Evolutionary conservation across 257 asterid species (phyloP), one percentile per base, ranked within the genome.

Genomic region (Nicotiana sylvestris): DNA sequence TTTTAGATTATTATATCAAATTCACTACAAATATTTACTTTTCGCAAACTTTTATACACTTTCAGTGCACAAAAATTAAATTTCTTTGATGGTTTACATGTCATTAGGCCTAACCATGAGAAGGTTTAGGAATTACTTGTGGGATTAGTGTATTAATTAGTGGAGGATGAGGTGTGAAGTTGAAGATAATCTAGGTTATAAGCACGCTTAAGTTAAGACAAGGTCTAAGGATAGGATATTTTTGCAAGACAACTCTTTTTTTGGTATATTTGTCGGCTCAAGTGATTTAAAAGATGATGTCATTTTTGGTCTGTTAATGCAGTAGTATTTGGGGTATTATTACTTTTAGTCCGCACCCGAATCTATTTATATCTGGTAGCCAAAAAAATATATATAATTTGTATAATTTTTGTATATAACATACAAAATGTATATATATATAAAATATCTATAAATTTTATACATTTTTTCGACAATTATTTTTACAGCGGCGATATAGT

Each of bases 81-180:
- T 74, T 25, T 49, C 16, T 3, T 85, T 60, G 89, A 91, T 90
- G 95, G 89, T 89, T 89, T 89, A 88, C 94, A 91, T 93, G 97
- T 90, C 95, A 92, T 83, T 81, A 87, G 90, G 91, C 97, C 97
- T 91, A 91, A 94, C 90, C 81, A 81, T 29, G 25, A 67, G 84
- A 53, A 55, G 11, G 46, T 66, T 81, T 81, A 15, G 66, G 76
- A 58, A 81, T 83, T 83, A 33, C 81, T 85, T 81, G 82, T 84
- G 85, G 81, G 87, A 85, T 61, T 87, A 74, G 70, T 83, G 88
- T 65, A 53, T 37, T 58, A 27, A 78, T 84, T 90, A 90, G 93
- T 91, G 96, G 97, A 87, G 16, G 86, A 86, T 92, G 97, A 88
- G 90, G 84, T 81, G 93, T 84, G 81, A 67, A 88, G 66, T 46